Conservation (phyloP, 2,329 filamentous ascomycete genomes). For the Ceratocystis colombiana region DNA sequence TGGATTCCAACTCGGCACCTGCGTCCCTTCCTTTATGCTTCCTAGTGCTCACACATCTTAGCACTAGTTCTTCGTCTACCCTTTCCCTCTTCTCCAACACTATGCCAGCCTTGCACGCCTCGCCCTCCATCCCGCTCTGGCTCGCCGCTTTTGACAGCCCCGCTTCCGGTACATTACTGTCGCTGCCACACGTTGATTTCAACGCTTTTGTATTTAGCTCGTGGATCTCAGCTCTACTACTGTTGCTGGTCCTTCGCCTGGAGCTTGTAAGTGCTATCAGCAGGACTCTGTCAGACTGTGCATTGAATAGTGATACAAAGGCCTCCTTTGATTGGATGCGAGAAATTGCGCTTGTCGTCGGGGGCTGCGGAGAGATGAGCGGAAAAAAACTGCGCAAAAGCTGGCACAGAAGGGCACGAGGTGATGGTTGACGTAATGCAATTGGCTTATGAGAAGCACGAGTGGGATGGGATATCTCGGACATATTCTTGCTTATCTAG, state of each 20-base stretch:
- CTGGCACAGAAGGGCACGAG: conserved; percentile 43
- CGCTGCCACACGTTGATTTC: neutral
- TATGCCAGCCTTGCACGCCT: neutral
- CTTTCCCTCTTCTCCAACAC: conserved; percentile 5
- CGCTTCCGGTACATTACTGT: neutral
- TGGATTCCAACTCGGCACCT: neutral
- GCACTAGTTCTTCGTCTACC: neutral
- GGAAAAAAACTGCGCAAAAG: conserved; percentile 41
- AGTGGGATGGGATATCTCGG: conserved; percentile 21
- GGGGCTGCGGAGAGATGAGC: conserved; percentile 52
- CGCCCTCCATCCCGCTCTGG: neutral
- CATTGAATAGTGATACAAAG: conserved; percentile 34
- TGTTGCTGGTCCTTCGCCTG: neutral
- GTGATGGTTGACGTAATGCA: conserved; percentile 48
- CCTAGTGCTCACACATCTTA: neutral
- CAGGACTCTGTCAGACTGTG: neutral
- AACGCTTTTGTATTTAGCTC: neutral
- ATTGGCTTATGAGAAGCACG: conserved; percentile 37
- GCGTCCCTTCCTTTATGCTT: neutral
- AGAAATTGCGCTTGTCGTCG: conserved; percentile 50
- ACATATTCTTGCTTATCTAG: neutral
- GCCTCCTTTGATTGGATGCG: conserved; percentile 43
- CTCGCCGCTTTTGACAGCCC: neutral
- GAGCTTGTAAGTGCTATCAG: neutral
- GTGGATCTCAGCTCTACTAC: neutral